Base-by-base conservation (phyloP, 345 rosid species). In the Abelmoschus esculentus region DNA sequence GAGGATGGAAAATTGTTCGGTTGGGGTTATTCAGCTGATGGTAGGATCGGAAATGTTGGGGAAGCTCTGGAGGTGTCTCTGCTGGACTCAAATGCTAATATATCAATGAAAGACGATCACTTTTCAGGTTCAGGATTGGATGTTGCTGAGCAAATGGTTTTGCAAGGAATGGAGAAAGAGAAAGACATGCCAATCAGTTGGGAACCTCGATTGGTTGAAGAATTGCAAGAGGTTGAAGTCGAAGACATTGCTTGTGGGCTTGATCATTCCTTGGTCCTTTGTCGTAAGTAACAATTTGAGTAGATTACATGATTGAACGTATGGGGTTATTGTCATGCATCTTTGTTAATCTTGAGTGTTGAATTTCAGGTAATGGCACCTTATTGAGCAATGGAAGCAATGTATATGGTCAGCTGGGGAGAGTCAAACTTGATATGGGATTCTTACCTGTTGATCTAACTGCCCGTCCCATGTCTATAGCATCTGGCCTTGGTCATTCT, bases 21-120 rank as follows among this genome's bases (percentile, higher is more conserved):
- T 13, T 95, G 99, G 98, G 98, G 96, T 76, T 91, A 90, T 80
- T 86, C 80, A 28, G 96, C 99, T 36, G 96, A 95, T 82, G 98
- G 96, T 57, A 77, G 93, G 79, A 70, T 91, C 44, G 98, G 98
- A 60, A 87, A 80, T 73, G 77, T 85, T 0, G 87, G 87, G 3
- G 75, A 81, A 64, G 26, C 77, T 47, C 79, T 77, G 66, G 86
- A 81, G 76, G 77, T 53, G 1, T 89, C 96, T 74, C 72, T 73
- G 4, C 77, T 90, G n/a, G 97, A 89, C 75, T 82, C 89, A 12
- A 18, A 60, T 36, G 59, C 74, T 9, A 67, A 47, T 66, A 53
- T 52, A 60, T 61, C 69, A 57, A 34, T 50, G 29, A 62, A 59
- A 9, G 78, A 65, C 66, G 76, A 34, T 0, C 70, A 71, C 60